Evolutionary conservation across 2,329 filamentous ascomycete genomes (phyloP), one percentile per base, ranked within the genome.

Genomic region (Parafenestella ontariensis): DNA sequence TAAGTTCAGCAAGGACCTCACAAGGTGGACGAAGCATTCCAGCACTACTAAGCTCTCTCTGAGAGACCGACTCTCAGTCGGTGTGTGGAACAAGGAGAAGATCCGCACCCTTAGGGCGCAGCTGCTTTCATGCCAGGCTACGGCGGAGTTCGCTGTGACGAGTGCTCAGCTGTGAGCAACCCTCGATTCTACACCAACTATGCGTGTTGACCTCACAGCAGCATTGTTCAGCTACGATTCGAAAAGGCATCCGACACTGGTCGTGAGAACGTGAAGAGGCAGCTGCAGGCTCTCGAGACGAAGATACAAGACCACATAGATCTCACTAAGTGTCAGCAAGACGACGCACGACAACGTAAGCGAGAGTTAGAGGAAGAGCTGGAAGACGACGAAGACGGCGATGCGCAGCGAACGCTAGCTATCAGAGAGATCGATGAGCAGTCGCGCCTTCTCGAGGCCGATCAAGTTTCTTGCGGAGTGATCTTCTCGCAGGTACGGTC

Each of bases 1-100:
- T 20, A 24, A 51, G 24, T 62, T 62, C 45, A 46, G 21, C 43
- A 54, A 51, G 42, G 55, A 51, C 11, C 18, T 62, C 2, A 26
- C 20, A 6, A 57, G 56, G 37, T 62, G 50, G 56, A 62, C 53
- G n/a, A 62, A 56, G 36, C 50, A 59, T 44, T 62, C 56, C 8
- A 58, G 36, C 45, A 34, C 41, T 20, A 24, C 40, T 11, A 59
- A 18, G n/a, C n/a, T 37, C 9, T 37, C 34, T 7, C 34, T 37
- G 7, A 51, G 56, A 23, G 56, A 62, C 54, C 52, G 47, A 4
- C 24, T 62, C 11, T 49, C 50, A 1, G 37, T 57, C 15, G 45
- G 59, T 21, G 42, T 62, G 28, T 62, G 50, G 56, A 59, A 59
- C 36, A 56, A 39, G 44, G 55, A 61, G 39, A 61, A 56, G 46